Evolutionary conservation across 805 yeast species (phyloP).

Genomic region (Phaffomyces thermotolerans): DNA sequence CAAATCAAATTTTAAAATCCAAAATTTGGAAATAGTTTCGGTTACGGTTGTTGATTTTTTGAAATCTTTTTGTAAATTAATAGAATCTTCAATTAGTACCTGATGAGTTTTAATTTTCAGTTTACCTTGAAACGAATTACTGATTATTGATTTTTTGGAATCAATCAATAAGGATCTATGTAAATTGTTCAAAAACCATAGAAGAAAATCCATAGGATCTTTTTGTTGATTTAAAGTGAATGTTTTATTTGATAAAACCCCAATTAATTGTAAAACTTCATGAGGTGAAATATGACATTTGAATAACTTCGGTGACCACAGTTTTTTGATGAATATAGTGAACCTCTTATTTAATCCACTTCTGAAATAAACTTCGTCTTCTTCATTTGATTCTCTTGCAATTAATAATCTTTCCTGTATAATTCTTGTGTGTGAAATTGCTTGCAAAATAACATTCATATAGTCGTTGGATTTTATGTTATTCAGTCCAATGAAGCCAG

Average conservation of each 20-base stretch:
- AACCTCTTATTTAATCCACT: constrained; percentile 36
- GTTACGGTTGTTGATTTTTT: constrained; percentile 7
- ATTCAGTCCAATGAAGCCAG: constrained; percentile 64
- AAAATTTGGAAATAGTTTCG: constrained; percentile 30
- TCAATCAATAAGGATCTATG: constrained; percentile 22
- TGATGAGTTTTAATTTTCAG: constrained; percentile 29
- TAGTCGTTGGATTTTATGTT: constrained; percentile 46
- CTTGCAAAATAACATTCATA: constrained; percentile 49
- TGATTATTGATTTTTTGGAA: constrained; percentile 21
- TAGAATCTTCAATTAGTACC: constrained; percentile 21
- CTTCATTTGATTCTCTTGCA: constrained; percentile 5
- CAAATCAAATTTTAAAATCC: constrained; percentile 50
- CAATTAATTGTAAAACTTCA: constrained; percentile 48
- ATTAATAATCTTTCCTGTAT: constrained; percentile 42
- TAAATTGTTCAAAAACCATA: constrained; percentile 52
- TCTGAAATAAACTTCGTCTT: constrained; percentile 11
- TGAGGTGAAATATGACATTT: constrained; percentile 61
- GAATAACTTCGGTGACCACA: constrained; percentile 59
- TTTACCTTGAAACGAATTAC: constrained; percentile 46
- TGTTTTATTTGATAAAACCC: constrained; percentile 34
- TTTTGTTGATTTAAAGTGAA: constrained; percentile 32
- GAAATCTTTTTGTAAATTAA: constrained; percentile 5
- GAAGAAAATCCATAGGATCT: constrained; percentile 50
- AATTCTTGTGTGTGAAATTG: constrained; percentile 44
- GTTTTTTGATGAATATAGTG: constrained; percentile 41